Conservation (phyloP, 1,284 basidiomycete species). For the Blastosporella zonata region DNA sequence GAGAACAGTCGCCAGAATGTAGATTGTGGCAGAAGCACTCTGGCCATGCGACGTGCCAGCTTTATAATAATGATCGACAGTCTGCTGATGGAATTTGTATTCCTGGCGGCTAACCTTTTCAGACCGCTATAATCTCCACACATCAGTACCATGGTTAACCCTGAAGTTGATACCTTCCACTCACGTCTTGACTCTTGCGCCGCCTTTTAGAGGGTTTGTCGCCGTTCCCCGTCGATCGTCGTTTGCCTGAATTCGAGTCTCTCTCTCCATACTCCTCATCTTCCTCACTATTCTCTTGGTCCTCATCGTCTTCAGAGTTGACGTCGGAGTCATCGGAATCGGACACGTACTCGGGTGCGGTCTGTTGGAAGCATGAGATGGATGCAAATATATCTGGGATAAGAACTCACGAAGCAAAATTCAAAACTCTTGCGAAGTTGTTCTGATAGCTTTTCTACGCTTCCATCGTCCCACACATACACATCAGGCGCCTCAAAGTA, state of each 20-base stretch:
- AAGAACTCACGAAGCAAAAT: slow-evolving; percentile 58
- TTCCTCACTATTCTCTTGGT: slow-evolving; percentile 36
- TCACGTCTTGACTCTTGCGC: slow-evolving; percentile 44
- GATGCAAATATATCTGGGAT: background rate
- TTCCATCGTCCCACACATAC: slow-evolving; percentile 89
- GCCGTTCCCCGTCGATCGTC: slow-evolving; percentile 47
- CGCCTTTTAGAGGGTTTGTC: slow-evolving; percentile 47
- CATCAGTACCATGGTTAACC: background rate
- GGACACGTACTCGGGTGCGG: slow-evolving; percentile 69
- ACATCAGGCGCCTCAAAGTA: slow-evolving; percentile 81
- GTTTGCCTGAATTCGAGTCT: slow-evolving; percentile 50
- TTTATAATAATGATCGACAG: slow-evolving; percentile 81
- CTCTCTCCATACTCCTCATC: slow-evolving; percentile 45
- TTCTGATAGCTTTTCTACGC: slow-evolving; percentile 60
- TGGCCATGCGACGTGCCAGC: slow-evolving; percentile 88
- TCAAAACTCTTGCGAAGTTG: slow-evolving; percentile 77
- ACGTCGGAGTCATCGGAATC: slow-evolving; percentile 53
- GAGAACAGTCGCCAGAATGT: slow-evolving; percentile 84
- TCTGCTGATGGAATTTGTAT: slow-evolving; percentile 56
- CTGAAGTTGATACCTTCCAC: slow-evolving; percentile 16
- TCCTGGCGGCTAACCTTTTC: slow-evolving; percentile 67
- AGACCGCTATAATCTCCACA: slow-evolving; percentile 22
- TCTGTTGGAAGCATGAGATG: slow-evolving; percentile 38
- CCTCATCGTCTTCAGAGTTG: slow-evolving; percentile 41
- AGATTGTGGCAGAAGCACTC: slow-evolving; percentile 86